Evolutionary conservation across 176 grass and related monocot genomes (phyloP).

Genomic region (Triticum monococcum): DNA sequence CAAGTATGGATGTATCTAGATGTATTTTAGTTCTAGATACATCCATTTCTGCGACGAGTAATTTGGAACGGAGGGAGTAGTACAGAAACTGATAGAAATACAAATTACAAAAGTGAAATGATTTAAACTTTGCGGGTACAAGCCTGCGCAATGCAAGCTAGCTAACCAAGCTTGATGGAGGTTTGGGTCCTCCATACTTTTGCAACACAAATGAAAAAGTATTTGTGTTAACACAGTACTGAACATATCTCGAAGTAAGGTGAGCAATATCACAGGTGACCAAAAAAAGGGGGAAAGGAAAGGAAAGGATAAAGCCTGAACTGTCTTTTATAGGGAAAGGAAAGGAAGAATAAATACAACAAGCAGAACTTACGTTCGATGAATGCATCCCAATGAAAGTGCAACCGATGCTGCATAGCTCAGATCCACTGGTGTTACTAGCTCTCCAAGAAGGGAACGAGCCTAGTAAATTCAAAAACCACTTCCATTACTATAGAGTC

Average conservation of each 20-base stretch:
- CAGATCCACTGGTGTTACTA: conserved; percentile 64
- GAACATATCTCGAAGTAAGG: background rate
- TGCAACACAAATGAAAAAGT: background rate
- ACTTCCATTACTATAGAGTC: conserved; percentile 19
- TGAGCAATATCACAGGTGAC: background rate
- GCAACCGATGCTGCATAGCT: conserved; percentile 73
- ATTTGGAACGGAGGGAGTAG: no score
- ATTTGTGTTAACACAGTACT: conserved; percentile 16
- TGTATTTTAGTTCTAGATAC: no score
- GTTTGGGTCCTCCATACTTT: background rate
- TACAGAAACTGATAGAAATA: conserved; percentile 7
- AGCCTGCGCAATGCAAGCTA: background rate
- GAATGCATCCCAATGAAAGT: conserved; percentile 91
- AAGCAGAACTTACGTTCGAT: conserved; percentile 58
- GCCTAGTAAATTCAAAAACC: conserved; percentile 62
- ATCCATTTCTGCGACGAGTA: no score
- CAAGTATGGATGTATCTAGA: no score
- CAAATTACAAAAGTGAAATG: conserved; percentile 5
- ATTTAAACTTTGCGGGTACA: background rate
- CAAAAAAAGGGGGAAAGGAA: background rate
- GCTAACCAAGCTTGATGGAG: background rate
- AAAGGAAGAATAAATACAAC: conserved; percentile 15
- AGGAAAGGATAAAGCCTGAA: background rate
- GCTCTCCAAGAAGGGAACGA: conserved; percentile 85
- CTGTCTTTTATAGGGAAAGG: background rate